Base-by-base conservation (phyloP, 2,329 filamentous ascomycete species). In the Verticillium dahliae region DNA sequence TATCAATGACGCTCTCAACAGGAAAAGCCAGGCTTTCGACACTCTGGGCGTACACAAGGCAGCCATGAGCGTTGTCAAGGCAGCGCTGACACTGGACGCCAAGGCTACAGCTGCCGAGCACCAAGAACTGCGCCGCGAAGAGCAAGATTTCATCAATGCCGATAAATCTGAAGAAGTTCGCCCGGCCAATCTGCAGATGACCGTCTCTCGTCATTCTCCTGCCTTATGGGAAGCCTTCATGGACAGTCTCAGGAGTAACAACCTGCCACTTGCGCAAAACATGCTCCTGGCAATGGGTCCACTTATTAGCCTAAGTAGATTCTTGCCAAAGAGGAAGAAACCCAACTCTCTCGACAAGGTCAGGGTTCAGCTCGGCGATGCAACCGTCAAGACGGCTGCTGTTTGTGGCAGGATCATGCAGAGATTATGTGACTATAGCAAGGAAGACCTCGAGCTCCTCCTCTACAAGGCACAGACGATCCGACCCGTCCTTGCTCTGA, bases 191-290 rank as follows among this genome's bases (percentile, higher is more conserved):
- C 18, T 52, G n/a, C 27, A 56, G 54, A 6, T 15, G 7, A 56
- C 54, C 4, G 15, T 15, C 54, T 56, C 83, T 54, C 86, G 88
- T 18, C 84, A 91, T 61, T 94, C 91, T 0, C 81, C 88, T 15
- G 82, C 86, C 15, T 85, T 97, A 52, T 97, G 93, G 89, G 89
- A 91, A 65, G 82, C 86, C 1, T 89, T 93, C 56, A 80, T 91
- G 56, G 83, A 87, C 58, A 84, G 87, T 33, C 81, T 95, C 57
- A 82, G 86, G 66, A 81, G 85, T 34, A 83, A 86, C 38, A 85
- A 90, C 66, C 76, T 89, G n/a, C 81, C 86, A 5, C 78, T 97
- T n/a, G 91, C 91, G 1, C 88, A 85, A 57, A 85, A 86, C 39
- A 88, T 94, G 67, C 73, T 97, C 2, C 79, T 88, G 56, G 90